These are phyloP conservation scores for Vaccinium corymbosum DNA, from an alignment of 148 eudicot genomes.

Conservation along the genomic window DNA sequence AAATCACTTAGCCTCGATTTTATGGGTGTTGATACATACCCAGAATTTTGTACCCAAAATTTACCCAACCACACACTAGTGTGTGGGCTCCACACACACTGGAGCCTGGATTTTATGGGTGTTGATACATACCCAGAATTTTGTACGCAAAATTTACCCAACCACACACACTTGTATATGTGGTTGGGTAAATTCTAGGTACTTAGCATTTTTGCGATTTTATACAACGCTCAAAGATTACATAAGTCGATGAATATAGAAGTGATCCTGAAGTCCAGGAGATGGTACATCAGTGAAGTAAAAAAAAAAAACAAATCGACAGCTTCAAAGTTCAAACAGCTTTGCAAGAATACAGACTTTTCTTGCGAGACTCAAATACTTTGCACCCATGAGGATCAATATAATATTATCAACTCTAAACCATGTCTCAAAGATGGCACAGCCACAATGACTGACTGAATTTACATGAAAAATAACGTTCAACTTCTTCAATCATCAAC, in stretches of 20 bases:
- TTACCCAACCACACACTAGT: no score
- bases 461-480: background rate
- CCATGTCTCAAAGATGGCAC: background rate
- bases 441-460: conserved; percentile 4
- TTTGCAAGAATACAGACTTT: conserved; percentile 6
- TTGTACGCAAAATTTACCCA: no score
- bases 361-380: conserved; percentile 5
- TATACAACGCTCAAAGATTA: background rate
- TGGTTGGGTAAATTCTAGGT: no score
- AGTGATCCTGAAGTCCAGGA: background rate
- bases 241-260: background rate
- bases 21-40: no score
- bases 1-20: background rate
- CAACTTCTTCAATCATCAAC: conserved; percentile 71
- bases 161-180: no score
- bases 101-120: background rate
- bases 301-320: background rate
- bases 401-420: background rate
- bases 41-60: no score
- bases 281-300: background rate
- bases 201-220: background rate
- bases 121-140: no score
- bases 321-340: background rate
- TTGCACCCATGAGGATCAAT: background rate
- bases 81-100: no score